These are phyloP conservation scores for Pseudonectria foliicola DNA, from an alignment of 2,329 filamentous ascomycete species.

Conservation along the genomic window DNA sequence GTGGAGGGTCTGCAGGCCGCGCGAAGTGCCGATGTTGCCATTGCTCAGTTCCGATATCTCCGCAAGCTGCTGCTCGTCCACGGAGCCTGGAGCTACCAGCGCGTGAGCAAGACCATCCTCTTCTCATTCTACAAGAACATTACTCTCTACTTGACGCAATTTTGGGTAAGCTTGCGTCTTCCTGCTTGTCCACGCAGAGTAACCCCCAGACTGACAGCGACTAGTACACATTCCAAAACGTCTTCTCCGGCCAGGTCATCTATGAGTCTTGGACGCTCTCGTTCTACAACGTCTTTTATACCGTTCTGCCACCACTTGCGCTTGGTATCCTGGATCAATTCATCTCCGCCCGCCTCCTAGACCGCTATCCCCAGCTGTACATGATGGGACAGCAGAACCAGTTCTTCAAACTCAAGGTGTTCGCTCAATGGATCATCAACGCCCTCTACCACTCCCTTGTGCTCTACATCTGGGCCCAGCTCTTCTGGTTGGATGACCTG, in stretches of 20 bases:
- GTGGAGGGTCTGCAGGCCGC: slow-evolving; percentile 95
- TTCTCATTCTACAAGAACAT: slow-evolving; percentile 99
- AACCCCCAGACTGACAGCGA: slow-evolving; percentile 18
- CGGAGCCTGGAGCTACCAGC: slow-evolving; percentile 95
- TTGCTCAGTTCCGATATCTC: slow-evolving; percentile 91
- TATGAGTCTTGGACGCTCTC: slow-evolving; percentile 99
- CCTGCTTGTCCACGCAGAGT: not conserved
- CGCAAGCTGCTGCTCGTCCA: slow-evolving; percentile 92
- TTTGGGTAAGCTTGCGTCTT: slow-evolving; percentile 63
- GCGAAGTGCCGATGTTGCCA: slow-evolving; percentile 89
- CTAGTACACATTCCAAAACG: slow-evolving; percentile 94
- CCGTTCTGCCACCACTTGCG: slow-evolving; percentile 83
- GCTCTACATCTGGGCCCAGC: slow-evolving; percentile 77
- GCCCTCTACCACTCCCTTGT: slow-evolving; percentile 93
- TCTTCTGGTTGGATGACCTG: slow-evolving; percentile 77
- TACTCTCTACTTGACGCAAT: slow-evolving; percentile 96
- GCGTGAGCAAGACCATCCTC: slow-evolving; percentile 91
- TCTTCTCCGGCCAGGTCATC: slow-evolving; percentile 94
- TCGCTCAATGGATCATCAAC: slow-evolving; percentile 86
- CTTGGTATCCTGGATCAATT: slow-evolving; percentile 97
- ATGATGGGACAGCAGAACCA: slow-evolving; percentile 84
- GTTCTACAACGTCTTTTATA: slow-evolving; percentile 99
- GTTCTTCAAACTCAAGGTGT: slow-evolving; percentile 91
- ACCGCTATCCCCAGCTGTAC: slow-evolving; percentile 95
- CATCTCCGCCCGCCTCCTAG: slow-evolving; percentile 85